Conservation (phyloP, 164 flowering plant genomes). For the Aristolochia californica region DNA sequence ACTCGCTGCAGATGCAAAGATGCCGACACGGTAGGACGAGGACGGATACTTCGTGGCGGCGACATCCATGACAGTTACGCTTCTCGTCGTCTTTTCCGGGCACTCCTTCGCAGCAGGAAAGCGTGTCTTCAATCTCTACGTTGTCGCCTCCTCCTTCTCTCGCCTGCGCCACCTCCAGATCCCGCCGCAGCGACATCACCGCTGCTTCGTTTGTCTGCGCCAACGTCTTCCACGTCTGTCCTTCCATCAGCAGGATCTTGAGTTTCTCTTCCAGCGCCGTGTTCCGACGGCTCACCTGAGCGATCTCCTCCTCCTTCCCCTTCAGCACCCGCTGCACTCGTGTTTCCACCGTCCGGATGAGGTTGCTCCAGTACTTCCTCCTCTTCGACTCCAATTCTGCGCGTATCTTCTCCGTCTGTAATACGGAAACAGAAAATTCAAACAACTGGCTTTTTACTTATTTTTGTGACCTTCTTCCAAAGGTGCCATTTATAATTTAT, state of each 20-base stretch:
- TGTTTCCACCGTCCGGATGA: constrained; percentile 6
- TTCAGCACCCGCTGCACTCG: constrained; percentile 3
- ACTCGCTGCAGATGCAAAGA: constrained; percentile 6
- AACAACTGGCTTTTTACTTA: no score
- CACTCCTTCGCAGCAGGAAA: background rate
- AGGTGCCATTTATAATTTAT: no score
- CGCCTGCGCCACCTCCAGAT: constrained; percentile 9
- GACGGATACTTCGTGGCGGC: constrained; percentile 3
- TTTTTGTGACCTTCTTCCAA: no score
- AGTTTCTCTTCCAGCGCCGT: constrained; percentile 10
- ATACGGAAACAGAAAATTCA: no score
- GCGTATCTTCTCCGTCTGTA: constrained; percentile 13
- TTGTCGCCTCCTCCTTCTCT: constrained; percentile 9
- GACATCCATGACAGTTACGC: constrained; percentile 3
- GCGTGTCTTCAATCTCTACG: background rate
- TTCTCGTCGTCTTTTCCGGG: background rate
- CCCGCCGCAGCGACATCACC: constrained; percentile 8
- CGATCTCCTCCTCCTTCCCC: constrained; percentile 12
- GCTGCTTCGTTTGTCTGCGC: constrained; percentile 15
- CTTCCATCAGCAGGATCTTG: constrained; percentile 7
- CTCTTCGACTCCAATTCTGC: constrained; percentile 10
- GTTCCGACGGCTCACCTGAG: constrained; percentile 1
- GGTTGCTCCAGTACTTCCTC: constrained; percentile 3
- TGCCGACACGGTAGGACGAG: constrained; percentile 10
- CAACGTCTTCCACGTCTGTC: constrained; percentile 10